Conservation (phyloP, 1,284 basidiomycete species). For the Leccinum angustisporum region DNA sequence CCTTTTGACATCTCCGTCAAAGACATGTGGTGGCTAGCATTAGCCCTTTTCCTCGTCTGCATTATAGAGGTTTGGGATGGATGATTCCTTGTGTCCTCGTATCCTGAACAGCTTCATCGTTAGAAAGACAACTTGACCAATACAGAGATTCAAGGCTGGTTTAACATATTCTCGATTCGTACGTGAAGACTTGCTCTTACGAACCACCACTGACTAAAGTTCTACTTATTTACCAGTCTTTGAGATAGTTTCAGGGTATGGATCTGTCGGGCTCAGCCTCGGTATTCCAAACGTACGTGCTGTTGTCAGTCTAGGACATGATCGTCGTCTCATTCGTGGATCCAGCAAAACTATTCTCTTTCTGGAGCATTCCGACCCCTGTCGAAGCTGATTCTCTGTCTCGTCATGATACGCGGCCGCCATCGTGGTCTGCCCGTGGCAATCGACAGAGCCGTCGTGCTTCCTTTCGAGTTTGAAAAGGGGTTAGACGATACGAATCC, state of each 20-base stretch:
- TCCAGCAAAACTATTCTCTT: constrained; percentile 74
- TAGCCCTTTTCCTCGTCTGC: constrained; percentile 79
- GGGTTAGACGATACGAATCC: constrained; percentile 14
- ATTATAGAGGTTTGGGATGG: constrained; percentile 72
- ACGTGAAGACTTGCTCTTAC: constrained; percentile 28
- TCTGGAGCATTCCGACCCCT: constrained; percentile 77
- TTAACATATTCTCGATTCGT: constrained; percentile 79
- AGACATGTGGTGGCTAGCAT: constrained; percentile 91
- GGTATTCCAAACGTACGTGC: constrained; percentile 58
- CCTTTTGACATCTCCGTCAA: constrained; percentile 7
- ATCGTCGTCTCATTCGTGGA: constrained; percentile 2
- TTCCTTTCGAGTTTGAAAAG: constrained; percentile 58
- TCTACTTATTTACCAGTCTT: constrained; percentile 53
- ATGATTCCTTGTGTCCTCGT: not conserved
- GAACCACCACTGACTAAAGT: constrained; percentile 2
- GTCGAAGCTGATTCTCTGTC: constrained; percentile 83
- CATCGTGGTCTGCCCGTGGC: constrained; percentile 89
- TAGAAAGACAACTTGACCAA: constrained; percentile 62
- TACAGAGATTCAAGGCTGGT: constrained; percentile 56
- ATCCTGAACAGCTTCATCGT: constrained; percentile 5
- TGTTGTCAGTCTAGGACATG: not conserved
- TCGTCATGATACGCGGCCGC: constrained; percentile 91
- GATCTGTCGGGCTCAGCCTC: constrained; percentile 84
- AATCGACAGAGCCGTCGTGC: constrained; percentile 83
- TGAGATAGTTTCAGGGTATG: constrained; percentile 89